A percentile compares a stretch with the other conserved stretches of the same genome.
Conservation (phyloP, 2,329 filamentous ascomycete species). For the Neurospora sp. region DNA sequence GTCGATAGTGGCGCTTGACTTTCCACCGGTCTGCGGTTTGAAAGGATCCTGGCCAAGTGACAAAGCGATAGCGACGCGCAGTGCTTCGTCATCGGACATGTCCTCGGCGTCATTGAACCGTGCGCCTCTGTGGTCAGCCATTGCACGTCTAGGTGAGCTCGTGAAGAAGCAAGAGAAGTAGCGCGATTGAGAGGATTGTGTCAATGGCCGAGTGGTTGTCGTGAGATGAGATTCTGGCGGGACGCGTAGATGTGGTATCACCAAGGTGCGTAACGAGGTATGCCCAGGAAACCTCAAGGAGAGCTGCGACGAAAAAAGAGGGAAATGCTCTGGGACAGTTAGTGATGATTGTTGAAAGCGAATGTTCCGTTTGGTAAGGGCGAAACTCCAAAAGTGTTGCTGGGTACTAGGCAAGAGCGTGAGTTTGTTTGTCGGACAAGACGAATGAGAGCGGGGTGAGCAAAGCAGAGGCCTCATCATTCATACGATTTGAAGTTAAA, state of each 20-base stretch:
- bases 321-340: neutral
- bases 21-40: neutral
- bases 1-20: neutral
- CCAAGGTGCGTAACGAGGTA: neutral
- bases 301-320: neutral
- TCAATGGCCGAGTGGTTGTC: neutral
- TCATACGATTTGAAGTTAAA: neutral
- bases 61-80: slow-evolving; percentile 51
- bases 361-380: neutral
- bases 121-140: slow-evolving; percentile 16
- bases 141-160: neutral
- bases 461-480: neutral
- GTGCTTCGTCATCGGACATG: slow-evolving; percentile 43
- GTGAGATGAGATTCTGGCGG: neutral
- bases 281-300: neutral
- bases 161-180: neutral
- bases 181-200: neutral
- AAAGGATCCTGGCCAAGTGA: slow-evolving; percentile 33
- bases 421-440: neutral
- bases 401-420: neutral
- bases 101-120: slow-evolving; percentile 28
- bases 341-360: neutral
- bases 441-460: neutral
- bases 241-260: neutral
- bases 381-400: neutral